Conservation (phyloP, 139 green algal species). For the Chlorella ohadii region DNA sequence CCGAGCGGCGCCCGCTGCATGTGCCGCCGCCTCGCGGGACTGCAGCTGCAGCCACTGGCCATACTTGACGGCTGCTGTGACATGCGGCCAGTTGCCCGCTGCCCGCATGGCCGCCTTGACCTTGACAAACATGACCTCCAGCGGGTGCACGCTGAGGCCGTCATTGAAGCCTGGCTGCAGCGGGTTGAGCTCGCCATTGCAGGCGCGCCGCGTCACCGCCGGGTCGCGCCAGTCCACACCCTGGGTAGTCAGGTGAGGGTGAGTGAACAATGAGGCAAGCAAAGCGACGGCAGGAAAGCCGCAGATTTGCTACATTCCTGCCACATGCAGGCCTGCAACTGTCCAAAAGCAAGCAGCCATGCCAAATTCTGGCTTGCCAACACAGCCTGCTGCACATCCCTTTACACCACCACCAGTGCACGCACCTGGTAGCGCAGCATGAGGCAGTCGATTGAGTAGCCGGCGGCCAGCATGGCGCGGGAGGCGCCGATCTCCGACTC, state of each 20-base stretch:
- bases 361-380: too few species aligned
- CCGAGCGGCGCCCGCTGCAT: not conserved
- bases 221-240: conserved; percentile 34
- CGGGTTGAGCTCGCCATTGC: conserved; percentile 50
- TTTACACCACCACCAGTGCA: too few species aligned
- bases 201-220: not conserved
- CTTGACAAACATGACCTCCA: conserved; percentile 87
- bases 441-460: conserved; percentile 62
- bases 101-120: conserved; percentile 70
- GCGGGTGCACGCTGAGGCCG: conserved; percentile 68
- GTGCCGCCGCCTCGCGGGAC: not conserved
- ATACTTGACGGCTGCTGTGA: conserved; percentile 35
- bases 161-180: conserved; percentile 64
- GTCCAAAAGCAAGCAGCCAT: too few species aligned
- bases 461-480: conserved; percentile 53
- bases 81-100: conserved; percentile 30
- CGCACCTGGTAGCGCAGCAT: conserved; percentile 64
- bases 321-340: not conserved
- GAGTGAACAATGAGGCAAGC: not conserved
- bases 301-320: too few species aligned
- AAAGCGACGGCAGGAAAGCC: too few species aligned
- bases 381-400: not conserved
- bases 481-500: conserved; percentile 56
- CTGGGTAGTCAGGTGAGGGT: not conserved
- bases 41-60: conserved; percentile 36